Base-by-base conservation (phyloP, 2,329 filamentous ascomycete species). In the Penicillium fuscoglaucum region DNA sequence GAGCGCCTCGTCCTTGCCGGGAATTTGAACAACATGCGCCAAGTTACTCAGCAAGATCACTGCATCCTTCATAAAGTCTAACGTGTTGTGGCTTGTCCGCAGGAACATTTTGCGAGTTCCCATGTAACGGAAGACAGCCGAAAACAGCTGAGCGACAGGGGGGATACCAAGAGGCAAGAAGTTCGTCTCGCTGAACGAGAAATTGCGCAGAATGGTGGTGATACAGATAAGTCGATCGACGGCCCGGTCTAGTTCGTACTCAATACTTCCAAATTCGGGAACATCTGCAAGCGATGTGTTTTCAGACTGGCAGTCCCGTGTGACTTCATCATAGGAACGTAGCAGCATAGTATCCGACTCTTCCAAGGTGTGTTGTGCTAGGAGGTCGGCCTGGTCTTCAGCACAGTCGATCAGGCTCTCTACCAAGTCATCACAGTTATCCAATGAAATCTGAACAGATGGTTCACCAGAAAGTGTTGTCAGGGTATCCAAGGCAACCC, bases 41-140 rank as follows among this genome's bases (percentile, higher is more conserved):
- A 96, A 86, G 73, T 99, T 98, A 57, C 93, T 97, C 55, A 99
- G 81, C 65, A 96, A 87, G 17, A 91, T 88, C 58, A 98, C 86
- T 31, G 92, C 81, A 73, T 99, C 95, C 77, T 99, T 99, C 90
- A 97, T 96, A 68, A 98, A 93, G 74, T 99, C 95, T 64, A 97
- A 80, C 0, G 90, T 95, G 75, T 97, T 96, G 69, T 84, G 82
- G 64, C 95, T 84, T 4, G 87, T 91, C 40, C 91, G 87, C 43
- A 98, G 79, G 31, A 98, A 83, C 83, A 93, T 90, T 66, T 91
- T 91, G 15, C 92, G 88, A 4, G 93, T 97, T 31, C 93, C 95
- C 15, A 98, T 82, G 65, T 95, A 90, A 59, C 92, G 84, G 62
- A 98, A 92, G 4, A 93, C 85, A 46, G 87, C 87, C 58, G 91